phyloP scores from a whole-genome alignment of 169 alveolate species.

The Plasmodium adleri region DNA sequence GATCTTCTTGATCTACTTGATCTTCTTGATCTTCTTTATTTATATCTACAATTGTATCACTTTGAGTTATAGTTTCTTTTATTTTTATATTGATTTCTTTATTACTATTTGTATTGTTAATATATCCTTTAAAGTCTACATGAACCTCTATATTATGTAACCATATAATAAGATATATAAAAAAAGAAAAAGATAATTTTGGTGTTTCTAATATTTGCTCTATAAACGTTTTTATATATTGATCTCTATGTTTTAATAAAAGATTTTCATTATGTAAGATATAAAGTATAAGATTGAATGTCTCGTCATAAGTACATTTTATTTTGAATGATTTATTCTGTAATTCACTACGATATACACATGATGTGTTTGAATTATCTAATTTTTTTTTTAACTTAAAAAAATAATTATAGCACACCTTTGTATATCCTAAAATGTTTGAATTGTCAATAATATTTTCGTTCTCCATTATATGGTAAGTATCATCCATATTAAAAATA shows the following conservation, averaged over 20 bases:
- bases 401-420: constrained; percentile 44
- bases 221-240: constrained; percentile 69
- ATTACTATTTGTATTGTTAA: constrained; percentile 32
- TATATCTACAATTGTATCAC: not conserved
- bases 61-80: not conserved
- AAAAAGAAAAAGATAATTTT: constrained; percentile 67
- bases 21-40: not conserved
- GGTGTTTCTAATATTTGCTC: constrained; percentile 71
- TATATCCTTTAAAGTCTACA: constrained; percentile 66
- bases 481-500: not conserved
- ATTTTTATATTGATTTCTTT: not conserved
- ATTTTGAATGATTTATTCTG: constrained; percentile 32
- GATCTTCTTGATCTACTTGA: not conserved
- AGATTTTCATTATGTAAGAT: constrained; percentile 68
- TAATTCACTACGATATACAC: constrained; percentile 27
- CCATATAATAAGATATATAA: constrained; percentile 66
- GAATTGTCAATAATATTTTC: no score
- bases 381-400: constrained; percentile 51
- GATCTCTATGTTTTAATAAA: constrained; percentile 57
- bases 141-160: constrained; percentile 43
- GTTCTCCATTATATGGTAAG: not conserved
- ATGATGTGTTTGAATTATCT: not conserved
- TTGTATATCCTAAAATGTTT: constrained; percentile 46
- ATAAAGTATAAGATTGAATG: constrained; percentile 49
- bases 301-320: constrained; percentile 68